A percentile compares a stretch with the other conserved stretches of the same genome.
Conservation (phyloP, 108 stramenopile species). For the Cylindrotheca closterium region DNA sequence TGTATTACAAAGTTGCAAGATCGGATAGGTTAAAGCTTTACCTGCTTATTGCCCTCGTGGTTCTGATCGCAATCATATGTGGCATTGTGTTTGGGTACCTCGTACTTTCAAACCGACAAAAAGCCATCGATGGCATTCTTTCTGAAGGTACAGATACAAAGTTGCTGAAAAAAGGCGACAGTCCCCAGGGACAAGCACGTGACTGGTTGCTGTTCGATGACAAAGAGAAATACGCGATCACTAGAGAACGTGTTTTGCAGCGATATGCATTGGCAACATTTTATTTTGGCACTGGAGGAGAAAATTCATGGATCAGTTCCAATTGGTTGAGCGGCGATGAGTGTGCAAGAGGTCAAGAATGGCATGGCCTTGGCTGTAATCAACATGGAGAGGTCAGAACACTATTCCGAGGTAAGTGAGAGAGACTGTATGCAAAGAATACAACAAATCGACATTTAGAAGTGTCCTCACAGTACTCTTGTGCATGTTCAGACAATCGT, state of each 20-base stretch:
- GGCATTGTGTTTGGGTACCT: slow-evolving; percentile 5
- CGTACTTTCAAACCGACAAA: slow-evolving; percentile 9
- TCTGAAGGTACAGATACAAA: slow-evolving; percentile 26
- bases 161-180: slow-evolving; percentile 16
- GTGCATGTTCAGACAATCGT: slow-evolving; percentile 40
- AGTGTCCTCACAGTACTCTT: not conserved
- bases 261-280: slow-evolving; percentile 64
- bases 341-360: slow-evolving; percentile 39
- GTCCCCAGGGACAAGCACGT: slow-evolving; percentile 55
- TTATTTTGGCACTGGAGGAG: slow-evolving; percentile 53
- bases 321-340: slow-evolving; percentile 72
- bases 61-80: slow-evolving; percentile 2
- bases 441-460: too few species aligned
- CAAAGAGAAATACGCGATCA: slow-evolving; percentile 6
- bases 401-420: slow-evolving; percentile 49
- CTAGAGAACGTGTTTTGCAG: slow-evolving; percentile 49
- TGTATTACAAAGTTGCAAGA: not conserved
- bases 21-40: slow-evolving; percentile 9
- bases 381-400: slow-evolving; percentile 53
- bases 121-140: slow-evolving; percentile 28
- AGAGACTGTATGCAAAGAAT: too few species aligned
- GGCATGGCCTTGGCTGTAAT: slow-evolving; percentile 59
- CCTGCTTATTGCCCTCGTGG: slow-evolving; percentile 3
- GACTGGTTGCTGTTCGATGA: slow-evolving; percentile 50
- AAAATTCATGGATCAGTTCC: slow-evolving; percentile 33